These are phyloP conservation scores for Exophiala sp. DNA, from an alignment of 2,329 filamentous ascomycete genomes.

Conservation along the genomic window DNA sequence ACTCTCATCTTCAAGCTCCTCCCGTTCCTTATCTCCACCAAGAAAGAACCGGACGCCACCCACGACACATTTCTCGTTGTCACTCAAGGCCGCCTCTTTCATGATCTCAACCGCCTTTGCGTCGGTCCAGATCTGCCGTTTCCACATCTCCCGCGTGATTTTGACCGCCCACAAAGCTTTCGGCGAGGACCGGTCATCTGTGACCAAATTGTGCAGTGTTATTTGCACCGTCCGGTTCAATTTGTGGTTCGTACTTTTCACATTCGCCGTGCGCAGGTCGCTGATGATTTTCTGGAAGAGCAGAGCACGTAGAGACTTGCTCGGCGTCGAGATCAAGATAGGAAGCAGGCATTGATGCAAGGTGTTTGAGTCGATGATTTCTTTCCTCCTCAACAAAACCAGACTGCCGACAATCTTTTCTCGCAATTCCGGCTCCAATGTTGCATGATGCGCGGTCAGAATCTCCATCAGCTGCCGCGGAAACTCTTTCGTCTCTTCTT, in stretches of 20 bases:
- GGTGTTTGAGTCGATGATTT: conserved; percentile 77
- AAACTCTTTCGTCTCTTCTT: conserved; percentile 69
- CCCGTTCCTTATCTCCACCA: conserved; percentile 89
- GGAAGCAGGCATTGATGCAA: conserved; percentile 91
- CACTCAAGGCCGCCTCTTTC: conserved; percentile 82
- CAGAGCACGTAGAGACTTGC: conserved; percentile 77
- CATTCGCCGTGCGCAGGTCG: conserved; percentile 81
- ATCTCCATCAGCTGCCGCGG: conserved; percentile 75
- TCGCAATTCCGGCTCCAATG: conserved; percentile 74
- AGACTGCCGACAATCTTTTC: conserved; percentile 93
- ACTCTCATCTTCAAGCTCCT: conserved; percentile 84
- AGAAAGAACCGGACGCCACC: conserved; percentile 91
- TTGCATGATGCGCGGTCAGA: conserved; percentile 72
- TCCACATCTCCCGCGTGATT: conserved; percentile 92
- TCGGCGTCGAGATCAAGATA: conserved; percentile 83
- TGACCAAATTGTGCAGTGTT: conserved; percentile 84
- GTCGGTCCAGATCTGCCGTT: conserved; percentile 91
- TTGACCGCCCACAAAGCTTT: conserved; percentile 96
- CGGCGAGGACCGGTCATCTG: conserved; percentile 73
- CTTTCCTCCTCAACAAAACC: conserved; percentile 81
- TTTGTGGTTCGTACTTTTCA: conserved; percentile 81
- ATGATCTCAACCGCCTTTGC: conserved; percentile 94
- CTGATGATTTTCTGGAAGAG: conserved; percentile 88
- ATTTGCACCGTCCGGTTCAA: conserved; percentile 91
- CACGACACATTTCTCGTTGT: conserved; percentile 87